These are phyloP conservation scores for Tulasnella sp. DNA, from an alignment of 768 basidiomycete species.

Conservation along the genomic window DNA sequence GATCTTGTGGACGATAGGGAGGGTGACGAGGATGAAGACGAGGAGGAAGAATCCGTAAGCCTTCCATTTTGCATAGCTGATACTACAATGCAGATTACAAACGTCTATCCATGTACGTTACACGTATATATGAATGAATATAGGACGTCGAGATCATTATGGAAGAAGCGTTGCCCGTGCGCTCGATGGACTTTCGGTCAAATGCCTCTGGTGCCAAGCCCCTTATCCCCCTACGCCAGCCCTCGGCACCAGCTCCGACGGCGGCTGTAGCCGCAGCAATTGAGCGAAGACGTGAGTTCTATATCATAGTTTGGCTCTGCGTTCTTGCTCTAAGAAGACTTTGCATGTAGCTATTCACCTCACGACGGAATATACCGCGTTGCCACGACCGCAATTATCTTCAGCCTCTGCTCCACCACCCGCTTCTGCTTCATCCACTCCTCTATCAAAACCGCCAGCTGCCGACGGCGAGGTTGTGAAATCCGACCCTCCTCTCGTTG, in stretches of 20 bases:
- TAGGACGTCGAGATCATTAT: slow-evolving; percentile 89
- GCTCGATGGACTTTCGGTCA: slow-evolving; percentile 64
- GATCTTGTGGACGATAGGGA: slow-evolving; percentile 28
- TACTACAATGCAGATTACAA: slow-evolving; percentile 26
- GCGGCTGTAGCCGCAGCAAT: slow-evolving; percentile 29
- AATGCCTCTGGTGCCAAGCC: slow-evolving; percentile 28
- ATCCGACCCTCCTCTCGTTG: slow-evolving; percentile 37
- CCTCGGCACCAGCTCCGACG: slow-evolving; percentile 33
- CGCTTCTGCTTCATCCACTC: slow-evolving; percentile 1
- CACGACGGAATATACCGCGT: slow-evolving; percentile 23
- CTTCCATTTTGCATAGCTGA: not conserved
- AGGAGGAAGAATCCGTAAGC: slow-evolving; percentile 36
- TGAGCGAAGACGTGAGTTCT: slow-evolving; percentile 19
- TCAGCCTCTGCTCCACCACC: slow-evolving; percentile 11
- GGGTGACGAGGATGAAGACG: slow-evolving; percentile 32
- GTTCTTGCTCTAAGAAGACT: not conserved
- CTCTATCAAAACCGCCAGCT: not conserved
- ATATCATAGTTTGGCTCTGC: slow-evolving; percentile 15
- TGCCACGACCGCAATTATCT: not conserved
- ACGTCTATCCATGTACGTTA: too few relatives aligned
- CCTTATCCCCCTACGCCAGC: not conserved
- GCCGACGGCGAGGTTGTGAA: slow-evolving; percentile 30
- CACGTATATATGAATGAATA: not conserved
- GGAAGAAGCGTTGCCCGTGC: slow-evolving; percentile 52
- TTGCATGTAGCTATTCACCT: slow-evolving; percentile 27